Percentiles rank a stretch among this genome's conserved stretches.
Evolutionary conservation across 345 rosid genomes (phyloP).

Genomic region (Microcos paniculata): DNA sequence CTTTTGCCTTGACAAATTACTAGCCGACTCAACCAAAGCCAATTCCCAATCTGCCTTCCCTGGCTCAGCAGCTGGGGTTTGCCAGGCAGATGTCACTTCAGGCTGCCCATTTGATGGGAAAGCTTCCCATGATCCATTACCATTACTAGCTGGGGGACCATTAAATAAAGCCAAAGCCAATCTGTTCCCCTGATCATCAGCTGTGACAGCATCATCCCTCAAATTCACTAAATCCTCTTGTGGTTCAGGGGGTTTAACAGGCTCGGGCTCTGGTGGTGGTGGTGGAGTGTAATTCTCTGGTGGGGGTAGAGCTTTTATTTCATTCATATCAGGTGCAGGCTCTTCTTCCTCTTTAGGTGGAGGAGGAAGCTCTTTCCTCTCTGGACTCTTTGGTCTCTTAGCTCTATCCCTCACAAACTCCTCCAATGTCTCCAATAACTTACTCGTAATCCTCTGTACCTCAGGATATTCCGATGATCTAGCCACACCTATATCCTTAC

Average conservation of each 20-base stretch:
- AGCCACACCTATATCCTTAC: slow-evolving; percentile 72
- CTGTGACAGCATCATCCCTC: slow-evolving; percentile 63
- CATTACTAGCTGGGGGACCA: slow-evolving; percentile 45
- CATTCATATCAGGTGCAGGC: slow-evolving; percentile 60
- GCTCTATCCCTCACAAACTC: slow-evolving; percentile 86
- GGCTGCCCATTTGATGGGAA: slow-evolving; percentile 59
- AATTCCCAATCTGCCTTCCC: slow-evolving; percentile 88
- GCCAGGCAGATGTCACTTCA: slow-evolving; percentile 82
- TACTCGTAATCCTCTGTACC: slow-evolving; percentile 80
- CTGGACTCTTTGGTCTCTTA: slow-evolving; percentile 68
- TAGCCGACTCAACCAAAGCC: slow-evolving; percentile 85
- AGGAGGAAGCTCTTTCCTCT: slow-evolving; percentile 54
- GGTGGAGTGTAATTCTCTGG: slow-evolving; percentile 61
- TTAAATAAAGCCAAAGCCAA: slow-evolving; percentile 84
- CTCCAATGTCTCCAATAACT: slow-evolving; percentile 75
- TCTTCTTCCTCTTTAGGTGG: slow-evolving; percentile 40
- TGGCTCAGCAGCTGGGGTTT: slow-evolving; percentile 72
- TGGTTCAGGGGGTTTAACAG: slow-evolving; percentile 45
- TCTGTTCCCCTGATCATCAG: slow-evolving; percentile 75
- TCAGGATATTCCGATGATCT: slow-evolving; percentile 94
- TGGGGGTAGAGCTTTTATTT: slow-evolving; percentile 78
- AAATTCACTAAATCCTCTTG: slow-evolving; percentile 70
- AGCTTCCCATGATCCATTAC: slow-evolving; percentile 82
- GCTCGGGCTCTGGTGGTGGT: slow-evolving; percentile 43
- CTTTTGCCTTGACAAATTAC: slow-evolving; percentile 68